These are phyloP conservation scores for Ploettnerulaceae sp. DNA, from an alignment of 2,329 filamentous ascomycete genomes.

Conservation along the genomic window DNA sequence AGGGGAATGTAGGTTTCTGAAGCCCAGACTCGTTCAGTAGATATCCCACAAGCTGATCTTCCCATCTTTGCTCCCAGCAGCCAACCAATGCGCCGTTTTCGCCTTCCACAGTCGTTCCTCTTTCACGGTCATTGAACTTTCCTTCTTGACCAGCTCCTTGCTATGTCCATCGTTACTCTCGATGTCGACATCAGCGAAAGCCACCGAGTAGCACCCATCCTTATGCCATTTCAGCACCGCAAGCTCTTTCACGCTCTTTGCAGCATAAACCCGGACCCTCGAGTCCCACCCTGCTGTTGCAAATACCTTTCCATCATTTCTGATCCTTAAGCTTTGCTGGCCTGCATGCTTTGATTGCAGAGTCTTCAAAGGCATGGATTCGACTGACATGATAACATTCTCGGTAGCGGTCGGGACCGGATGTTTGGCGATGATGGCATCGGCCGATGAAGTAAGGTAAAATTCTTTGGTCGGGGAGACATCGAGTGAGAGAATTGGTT, in stretches of 20 bases:
- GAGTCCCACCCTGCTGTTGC: conserved; percentile 93
- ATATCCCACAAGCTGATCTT: conserved; percentile 96
- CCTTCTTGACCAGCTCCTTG: conserved; percentile 16
- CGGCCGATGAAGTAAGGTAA: conserved; percentile 78
- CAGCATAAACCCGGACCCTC: conserved; percentile 73
- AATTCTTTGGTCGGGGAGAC: conserved; percentile 43
- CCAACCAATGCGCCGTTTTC: conserved; percentile 78
- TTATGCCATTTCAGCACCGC: conserved; percentile 94
- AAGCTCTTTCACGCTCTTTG: conserved; percentile 76
- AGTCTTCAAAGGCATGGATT: conserved; percentile 46
- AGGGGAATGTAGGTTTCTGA: too few species aligned
- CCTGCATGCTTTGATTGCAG: conserved; percentile 83
- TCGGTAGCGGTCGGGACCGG: conserved; percentile 45
- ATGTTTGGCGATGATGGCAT: conserved; percentile 74
- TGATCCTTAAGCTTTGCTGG: conserved; percentile 73
- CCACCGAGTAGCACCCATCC: conserved; percentile 76
- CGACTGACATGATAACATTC: conserved; percentile 7
- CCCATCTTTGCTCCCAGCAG: conserved; percentile 87
- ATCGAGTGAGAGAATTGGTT: conserved; percentile 75
- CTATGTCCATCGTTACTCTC: background rate
- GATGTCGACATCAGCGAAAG: conserved; percentile 53
- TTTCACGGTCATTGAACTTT: conserved; percentile 48
- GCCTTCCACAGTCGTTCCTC: conserved; percentile 60
- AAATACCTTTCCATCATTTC: conserved; percentile 77
- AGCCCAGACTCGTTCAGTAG: too few species aligned